Evolutionary conservation across 768 basidiomycete genomes (phyloP), one percentile per base, ranked within the genome.

Genomic region (Boletus rufocinnamomeus): DNA sequence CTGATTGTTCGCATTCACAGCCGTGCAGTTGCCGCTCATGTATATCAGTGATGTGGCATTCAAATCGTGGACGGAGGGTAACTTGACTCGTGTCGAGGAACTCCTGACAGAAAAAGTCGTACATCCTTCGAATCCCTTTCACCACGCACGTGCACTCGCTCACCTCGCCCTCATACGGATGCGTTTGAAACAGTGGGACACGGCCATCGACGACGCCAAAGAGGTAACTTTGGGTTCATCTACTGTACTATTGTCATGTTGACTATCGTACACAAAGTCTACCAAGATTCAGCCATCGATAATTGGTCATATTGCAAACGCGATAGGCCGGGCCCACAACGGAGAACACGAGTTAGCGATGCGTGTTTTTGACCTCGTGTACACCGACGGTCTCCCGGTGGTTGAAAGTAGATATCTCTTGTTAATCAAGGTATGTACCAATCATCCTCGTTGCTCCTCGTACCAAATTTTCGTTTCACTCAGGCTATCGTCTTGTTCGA

Each of bases 311-410:
- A 51, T 51, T 4, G 50, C 56, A 17, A 27, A 11, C 19, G 50
- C 56, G 21, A 43, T 21, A 13, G 21, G 21, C 41, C 3, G 11
- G 30, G 14, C 34, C 19, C 6, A 27, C 23, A 37, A 46, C 3
- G 23, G 6, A 9, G 47, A 53, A 6, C 13, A 52, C 7, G 48
- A 50, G 19, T 13, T 14, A 1, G 59, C 16, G 19, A 27, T 53
- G 14, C 23, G 25, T 17, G 34, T n/a, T 11, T 61, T 51, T 28
- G 62, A 61, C 38, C 60, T 57, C 27, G 50, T 32, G 6, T 61
- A 57, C 32, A 16, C 38, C 1, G 34, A 45, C 8, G 17, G 49
- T 41, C 25, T 34, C 11, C 28, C 52, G 11, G 34, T 43, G 2
- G 27, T 3, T 6, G 60, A 63, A 35, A 55, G 21, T 6, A 47